Base-by-base conservation (phyloP, 2,329 filamentous ascomycete genomes). In the Alternaria viburni region DNA sequence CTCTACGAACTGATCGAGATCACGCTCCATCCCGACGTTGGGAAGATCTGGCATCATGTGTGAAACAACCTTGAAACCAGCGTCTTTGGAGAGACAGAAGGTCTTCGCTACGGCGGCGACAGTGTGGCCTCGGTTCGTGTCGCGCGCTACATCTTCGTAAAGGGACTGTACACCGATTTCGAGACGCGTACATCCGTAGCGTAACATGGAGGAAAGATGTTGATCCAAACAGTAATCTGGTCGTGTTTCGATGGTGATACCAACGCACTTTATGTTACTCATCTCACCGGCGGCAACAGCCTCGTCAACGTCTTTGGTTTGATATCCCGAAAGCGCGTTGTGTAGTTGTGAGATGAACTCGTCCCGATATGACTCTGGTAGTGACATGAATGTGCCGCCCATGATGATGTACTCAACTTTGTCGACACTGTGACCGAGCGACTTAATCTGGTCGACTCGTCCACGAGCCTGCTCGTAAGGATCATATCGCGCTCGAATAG, bases 361-460 rank as follows among this genome's bases (percentile, higher is more conserved):
- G 65, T 99, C 93, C 26, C 96, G 87, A 80, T 99, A 99, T 23
- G 91, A 89, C 74, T 93, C 90, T 9, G 95, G 87, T 25, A 99
- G 83, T 3, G 95, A 98, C 96, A 99, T 99, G 82, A 99, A 99
- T 0, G 96, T 99, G 69, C 96, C 96, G 64, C 96, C 96, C 96
- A 99, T 99, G 78, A 99, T 97, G 77, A 99, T 99, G 81, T 98
- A 99, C 83, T 99, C 96, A 23, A 99, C 96, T 81, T 99, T 99
- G 83, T 99, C 96, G 51, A 99, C 96, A 49, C 93, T 97, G 81
- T 99, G 96, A 1, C 96, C 96, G 0, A 99, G 86, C 2, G 93
- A 92, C 80, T 97, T 96, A 77, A 99, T 93, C 82, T 99, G 96
- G 74, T 99, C 96, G 6, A 99, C 95, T 71, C 96, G 89, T 45